Conservation (phyloP, 2,329 filamentous ascomycete genomes). For the Fusarium sp. region DNA sequence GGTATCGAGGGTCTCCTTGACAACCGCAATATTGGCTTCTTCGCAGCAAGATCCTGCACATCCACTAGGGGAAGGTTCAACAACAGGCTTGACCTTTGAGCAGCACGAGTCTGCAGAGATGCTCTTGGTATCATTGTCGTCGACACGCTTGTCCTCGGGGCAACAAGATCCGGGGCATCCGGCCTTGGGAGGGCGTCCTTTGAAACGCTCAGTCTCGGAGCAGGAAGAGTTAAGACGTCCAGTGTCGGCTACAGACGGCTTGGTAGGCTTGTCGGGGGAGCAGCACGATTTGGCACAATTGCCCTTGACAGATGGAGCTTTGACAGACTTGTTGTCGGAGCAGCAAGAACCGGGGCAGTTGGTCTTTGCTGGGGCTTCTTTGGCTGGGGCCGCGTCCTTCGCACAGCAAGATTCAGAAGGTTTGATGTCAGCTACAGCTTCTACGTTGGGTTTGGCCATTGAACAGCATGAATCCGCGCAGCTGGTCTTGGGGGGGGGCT, state of each 20-base stretch:
- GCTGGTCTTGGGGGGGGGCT: background rate
- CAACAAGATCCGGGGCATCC: background rate
- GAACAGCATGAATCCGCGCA: slow-evolving; percentile 38
- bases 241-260: too few relatives aligned
- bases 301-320: too few relatives aligned
- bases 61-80: background rate
- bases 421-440: background rate
- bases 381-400: background rate
- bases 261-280: background rate
- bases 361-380: background rate
- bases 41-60: slow-evolving; percentile 16
- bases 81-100: background rate
- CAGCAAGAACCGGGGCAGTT: background rate
- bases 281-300: too few relatives aligned
- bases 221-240: too few relatives aligned
- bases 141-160: background rate
- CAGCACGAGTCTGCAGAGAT: too few relatives aligned
- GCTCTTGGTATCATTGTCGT: background rate
- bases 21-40: background rate
- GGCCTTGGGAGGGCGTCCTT: background rate
- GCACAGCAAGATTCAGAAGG: slow-evolving; percentile 8
- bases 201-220: too few relatives aligned
- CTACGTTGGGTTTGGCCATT: slow-evolving; percentile 6
- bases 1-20: background rate
- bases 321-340: background rate